These are phyloP conservation scores for Thelonectria olida DNA, from an alignment of 2,329 filamentous ascomycete genomes.

Conservation along the genomic window DNA sequence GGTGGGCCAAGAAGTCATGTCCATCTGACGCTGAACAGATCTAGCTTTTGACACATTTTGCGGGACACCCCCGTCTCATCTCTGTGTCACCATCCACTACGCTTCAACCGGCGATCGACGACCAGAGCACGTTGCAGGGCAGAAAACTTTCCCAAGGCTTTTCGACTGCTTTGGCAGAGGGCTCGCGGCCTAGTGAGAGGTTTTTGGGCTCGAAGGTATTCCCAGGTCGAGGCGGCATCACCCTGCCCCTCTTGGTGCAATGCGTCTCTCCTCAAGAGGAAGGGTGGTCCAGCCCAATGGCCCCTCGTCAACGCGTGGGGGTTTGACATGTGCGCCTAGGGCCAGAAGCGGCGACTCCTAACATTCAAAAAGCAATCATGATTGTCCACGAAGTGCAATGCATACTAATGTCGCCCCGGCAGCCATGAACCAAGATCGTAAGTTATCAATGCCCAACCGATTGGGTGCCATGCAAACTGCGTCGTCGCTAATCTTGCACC, in stretches of 20 bases:
- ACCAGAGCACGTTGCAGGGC: slow-evolving; percentile 23
- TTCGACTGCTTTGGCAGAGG: slow-evolving; percentile 13
- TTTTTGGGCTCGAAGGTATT: slow-evolving; percentile 30
- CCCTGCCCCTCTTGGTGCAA: slow-evolving; percentile 14
- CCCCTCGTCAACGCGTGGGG: slow-evolving; percentile 25
- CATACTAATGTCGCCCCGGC: slow-evolving; percentile 32
- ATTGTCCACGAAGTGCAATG: slow-evolving; percentile 25
- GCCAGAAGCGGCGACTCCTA: slow-evolving; percentile 30
- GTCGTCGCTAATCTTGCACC: slow-evolving; percentile 39
- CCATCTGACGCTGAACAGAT: slow-evolving; percentile 40
- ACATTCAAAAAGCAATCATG: slow-evolving; percentile 35
- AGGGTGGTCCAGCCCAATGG: slow-evolving; percentile 13
- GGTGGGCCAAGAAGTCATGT: slow-evolving; percentile 33
- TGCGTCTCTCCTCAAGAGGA: background rate
- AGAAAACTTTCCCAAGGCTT: slow-evolving; percentile 24
- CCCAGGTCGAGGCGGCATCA: slow-evolving; percentile 19
- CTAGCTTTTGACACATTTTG: slow-evolving; percentile 45
- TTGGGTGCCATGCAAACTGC: slow-evolving; percentile 34
- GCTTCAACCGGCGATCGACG: slow-evolving; percentile 34
- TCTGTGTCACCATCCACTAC: slow-evolving; percentile 42
- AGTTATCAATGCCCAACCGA: slow-evolving; percentile 37
- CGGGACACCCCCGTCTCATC: slow-evolving; percentile 44
- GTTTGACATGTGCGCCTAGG: slow-evolving; percentile 31
- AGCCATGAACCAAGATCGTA: slow-evolving; percentile 31
- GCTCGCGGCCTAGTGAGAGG: slow-evolving; percentile 31